A percentile compares a stretch with the other conserved stretches of the same genome.
Conservation (phyloP, 2,329 filamentous ascomycete species). For the Clathrospora elynae region DNA sequence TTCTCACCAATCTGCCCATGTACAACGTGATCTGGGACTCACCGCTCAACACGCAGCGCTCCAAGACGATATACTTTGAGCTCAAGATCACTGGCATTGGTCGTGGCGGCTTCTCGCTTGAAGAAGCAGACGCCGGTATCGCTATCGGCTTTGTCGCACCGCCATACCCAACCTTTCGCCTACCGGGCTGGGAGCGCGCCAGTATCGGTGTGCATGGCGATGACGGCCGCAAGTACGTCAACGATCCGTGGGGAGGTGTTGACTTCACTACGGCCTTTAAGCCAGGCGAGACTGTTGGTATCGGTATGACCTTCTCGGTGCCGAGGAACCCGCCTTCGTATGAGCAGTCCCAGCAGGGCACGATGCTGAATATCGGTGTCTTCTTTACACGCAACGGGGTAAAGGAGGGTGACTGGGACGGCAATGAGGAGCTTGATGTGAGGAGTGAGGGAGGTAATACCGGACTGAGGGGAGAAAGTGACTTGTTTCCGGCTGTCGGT, state of each 20-base stretch:
- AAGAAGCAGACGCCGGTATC: slow-evolving; percentile 59
- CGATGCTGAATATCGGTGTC: slow-evolving; percentile 58
- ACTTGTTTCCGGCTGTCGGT: slow-evolving; percentile 73
- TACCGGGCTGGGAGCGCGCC: slow-evolving; percentile 81
- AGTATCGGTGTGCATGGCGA: slow-evolving; percentile 78
- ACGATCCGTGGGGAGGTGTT: slow-evolving; percentile 74
- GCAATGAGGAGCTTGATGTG: slow-evolving; percentile 75
- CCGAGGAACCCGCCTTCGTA: slow-evolving; percentile 46
- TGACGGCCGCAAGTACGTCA: slow-evolving; percentile 76
- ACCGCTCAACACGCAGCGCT: slow-evolving; percentile 58
- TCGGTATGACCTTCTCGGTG: slow-evolving; percentile 69
- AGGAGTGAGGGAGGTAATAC: slow-evolving; percentile 64
- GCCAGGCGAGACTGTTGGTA: slow-evolving; percentile 69
- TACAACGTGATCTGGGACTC: slow-evolving; percentile 66
- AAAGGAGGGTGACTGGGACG: slow-evolving; percentile 67
- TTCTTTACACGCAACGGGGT: slow-evolving; percentile 74
- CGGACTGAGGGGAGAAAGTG: slow-evolving; percentile 72
- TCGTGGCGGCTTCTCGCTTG: slow-evolving; percentile 27
- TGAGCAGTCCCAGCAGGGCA: slow-evolving; percentile 29
- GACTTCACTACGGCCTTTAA: slow-evolving; percentile 69
- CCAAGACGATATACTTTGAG: slow-evolving; percentile 73
- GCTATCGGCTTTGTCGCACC: slow-evolving; percentile 73
- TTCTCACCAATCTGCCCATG: slow-evolving; percentile 71
- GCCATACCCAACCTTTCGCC: slow-evolving; percentile 76
- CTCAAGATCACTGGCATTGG: slow-evolving; percentile 61